phyloP scores from a whole-genome alignment of 345 rosid species.

The Melastoma malabathricum region DNA sequence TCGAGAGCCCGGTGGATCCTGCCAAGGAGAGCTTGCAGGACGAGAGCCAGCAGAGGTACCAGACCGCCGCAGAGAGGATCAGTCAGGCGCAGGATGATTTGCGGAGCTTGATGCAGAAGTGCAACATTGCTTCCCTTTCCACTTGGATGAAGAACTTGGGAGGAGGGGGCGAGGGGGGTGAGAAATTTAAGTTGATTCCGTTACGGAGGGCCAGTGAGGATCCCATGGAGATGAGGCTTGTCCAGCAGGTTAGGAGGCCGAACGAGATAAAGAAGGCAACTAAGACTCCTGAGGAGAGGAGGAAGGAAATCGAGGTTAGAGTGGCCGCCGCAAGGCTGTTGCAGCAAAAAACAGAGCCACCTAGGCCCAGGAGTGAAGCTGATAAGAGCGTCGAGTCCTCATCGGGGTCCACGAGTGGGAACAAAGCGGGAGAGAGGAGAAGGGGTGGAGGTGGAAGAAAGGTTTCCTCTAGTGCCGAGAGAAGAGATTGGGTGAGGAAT shows the following conservation, averaged over 20 bases:
- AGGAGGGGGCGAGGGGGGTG: constrained; percentile 36
- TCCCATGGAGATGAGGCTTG: constrained; percentile 71
- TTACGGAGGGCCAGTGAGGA: constrained; percentile 64
- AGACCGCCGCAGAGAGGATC: constrained; percentile 60
- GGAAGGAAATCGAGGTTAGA: constrained; percentile 94
- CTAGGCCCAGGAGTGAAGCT: constrained; percentile 20
- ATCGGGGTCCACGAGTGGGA: constrained; percentile 24
- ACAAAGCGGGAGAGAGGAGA: constrained; percentile 60
- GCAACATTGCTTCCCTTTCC: constrained; percentile 55
- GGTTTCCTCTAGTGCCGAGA: constrained; percentile 33
- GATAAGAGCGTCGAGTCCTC: constrained; percentile 32
- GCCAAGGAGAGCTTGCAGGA: constrained; percentile 79
- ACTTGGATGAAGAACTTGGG: constrained; percentile 81
- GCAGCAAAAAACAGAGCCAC: constrained; percentile 69
- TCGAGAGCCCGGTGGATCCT: constrained; percentile 72
- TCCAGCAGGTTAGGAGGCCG: constrained; percentile 54
- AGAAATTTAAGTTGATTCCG: constrained; percentile 61
- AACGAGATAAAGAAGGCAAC: constrained; percentile 90
- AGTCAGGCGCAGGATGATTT: constrained; percentile 67
- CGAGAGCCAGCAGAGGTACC: constrained; percentile 69
- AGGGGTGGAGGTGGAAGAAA: constrained; percentile 47
- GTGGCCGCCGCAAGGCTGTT: constrained; percentile 78
- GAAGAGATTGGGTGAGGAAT: constrained; percentile 46
- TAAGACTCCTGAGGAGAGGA: constrained; percentile 77
- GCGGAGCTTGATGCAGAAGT: constrained; percentile 57